phyloP scores from a whole-genome alignment of 2,329 filamentous ascomycete genomes.

The Cytospora piceae region DNA sequence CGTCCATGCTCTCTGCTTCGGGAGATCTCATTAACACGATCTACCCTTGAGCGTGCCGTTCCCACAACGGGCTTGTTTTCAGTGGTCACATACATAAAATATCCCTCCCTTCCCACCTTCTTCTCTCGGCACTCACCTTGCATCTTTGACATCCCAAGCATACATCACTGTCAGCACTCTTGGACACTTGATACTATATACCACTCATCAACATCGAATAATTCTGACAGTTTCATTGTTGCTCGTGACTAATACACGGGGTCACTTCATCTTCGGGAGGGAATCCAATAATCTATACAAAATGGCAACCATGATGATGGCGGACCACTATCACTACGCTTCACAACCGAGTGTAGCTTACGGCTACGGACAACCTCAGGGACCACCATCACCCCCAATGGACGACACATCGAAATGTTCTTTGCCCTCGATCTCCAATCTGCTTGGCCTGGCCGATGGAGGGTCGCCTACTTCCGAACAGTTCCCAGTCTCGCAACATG shows the following conservation, averaged over 20 bases:
- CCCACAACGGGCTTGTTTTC: conserved; percentile 30
- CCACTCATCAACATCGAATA: conserved; percentile 16
- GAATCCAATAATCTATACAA: conserved; percentile 30
- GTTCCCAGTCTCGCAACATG: conserved; percentile 48
- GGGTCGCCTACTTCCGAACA: conserved; percentile 62
- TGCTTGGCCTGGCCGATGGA: conserved; percentile 81
- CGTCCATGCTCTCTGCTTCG: conserved; percentile 45
- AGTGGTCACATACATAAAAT: conserved; percentile 46
- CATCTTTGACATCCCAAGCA: conserved; percentile 36
- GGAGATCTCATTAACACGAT: conserved; percentile 38
- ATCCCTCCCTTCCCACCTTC: conserved; percentile 43
- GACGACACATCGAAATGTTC: conserved; percentile 79
- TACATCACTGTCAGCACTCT: conserved; percentile 25
- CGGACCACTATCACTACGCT: conserved; percentile 51
- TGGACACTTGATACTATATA: conserved; percentile 16
- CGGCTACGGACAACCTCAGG: conserved; percentile 58
- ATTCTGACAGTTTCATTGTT: conserved; percentile 20
- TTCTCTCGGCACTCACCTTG: conserved; percentile 29
- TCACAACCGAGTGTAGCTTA: conserved; percentile 53
- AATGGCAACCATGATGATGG: conserved; percentile 51
- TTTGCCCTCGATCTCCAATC: conserved; percentile 89
- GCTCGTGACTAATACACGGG: conserved; percentile 31
- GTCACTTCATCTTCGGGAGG: conserved; percentile 27
- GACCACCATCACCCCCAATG: conserved; percentile 75
- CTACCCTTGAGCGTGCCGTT: conserved; percentile 32